Evolutionary conservation across 768 basidiomycete species (phyloP).

Genomic region (Boletus fagicola): DNA sequence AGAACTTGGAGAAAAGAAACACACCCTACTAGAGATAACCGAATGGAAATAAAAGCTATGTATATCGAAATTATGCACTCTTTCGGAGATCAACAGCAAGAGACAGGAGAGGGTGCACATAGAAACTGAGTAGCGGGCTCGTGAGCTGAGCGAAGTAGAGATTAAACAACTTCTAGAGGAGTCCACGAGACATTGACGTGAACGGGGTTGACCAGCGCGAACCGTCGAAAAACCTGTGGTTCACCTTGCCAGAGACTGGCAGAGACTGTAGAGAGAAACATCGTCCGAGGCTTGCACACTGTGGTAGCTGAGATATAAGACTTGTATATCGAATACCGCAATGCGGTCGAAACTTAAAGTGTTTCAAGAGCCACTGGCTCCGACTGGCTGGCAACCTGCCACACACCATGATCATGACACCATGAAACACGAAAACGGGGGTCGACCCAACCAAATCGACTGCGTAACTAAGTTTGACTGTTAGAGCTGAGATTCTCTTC

Average conservation of each 20-base stretch:
- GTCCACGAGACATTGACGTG: neutral
- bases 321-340: neutral
- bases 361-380: no score
- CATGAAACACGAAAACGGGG: no score
- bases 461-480: no score
- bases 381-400: no score
- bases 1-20: neutral
- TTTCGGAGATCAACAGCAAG: neutral
- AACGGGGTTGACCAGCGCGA: neutral
- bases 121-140: neutral
- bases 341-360: no score
- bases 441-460: no score
- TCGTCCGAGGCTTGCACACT: neutral
- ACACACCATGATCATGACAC: no score
- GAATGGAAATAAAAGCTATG: neutral
- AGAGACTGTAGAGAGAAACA: no score
- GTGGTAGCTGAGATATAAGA: neutral
- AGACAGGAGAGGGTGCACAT: neutral
- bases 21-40: neutral
- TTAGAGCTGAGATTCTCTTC: no score
- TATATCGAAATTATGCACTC: neutral
- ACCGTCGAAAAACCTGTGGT: neutral
- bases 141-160: neutral
- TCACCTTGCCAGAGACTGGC: neutral
- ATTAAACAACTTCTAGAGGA: neutral